Percentiles rank a stretch among this genome's conserved stretches.
Conservation (phyloP, 2,329 filamentous ascomycete species). For the Botrytis squamosa region DNA sequence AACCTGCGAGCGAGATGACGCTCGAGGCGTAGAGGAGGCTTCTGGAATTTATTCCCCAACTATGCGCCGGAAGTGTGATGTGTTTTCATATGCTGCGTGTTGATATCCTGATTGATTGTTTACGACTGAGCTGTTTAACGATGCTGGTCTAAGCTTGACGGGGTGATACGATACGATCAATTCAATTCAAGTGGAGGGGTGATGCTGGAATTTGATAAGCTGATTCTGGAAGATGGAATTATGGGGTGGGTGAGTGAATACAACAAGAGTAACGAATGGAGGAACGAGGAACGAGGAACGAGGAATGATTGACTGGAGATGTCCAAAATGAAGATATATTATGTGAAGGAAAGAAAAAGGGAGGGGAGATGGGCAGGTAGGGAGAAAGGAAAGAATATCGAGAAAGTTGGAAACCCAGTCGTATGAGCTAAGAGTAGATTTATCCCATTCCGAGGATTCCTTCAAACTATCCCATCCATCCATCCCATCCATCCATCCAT, state of each 20-base stretch:
- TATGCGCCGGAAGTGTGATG: background rate
- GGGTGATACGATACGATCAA: slow-evolving; percentile 21
- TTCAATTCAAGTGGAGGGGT: slow-evolving; percentile 13
- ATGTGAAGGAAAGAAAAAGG: background rate
- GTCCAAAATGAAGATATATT: background rate
- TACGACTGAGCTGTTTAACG: background rate
- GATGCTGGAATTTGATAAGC: slow-evolving; percentile 24
- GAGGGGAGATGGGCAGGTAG: background rate
- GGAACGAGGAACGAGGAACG: background rate
- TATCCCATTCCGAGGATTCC: background rate
- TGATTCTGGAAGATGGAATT: slow-evolving; percentile 18
- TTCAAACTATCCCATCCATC: background rate
- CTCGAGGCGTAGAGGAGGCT: background rate
- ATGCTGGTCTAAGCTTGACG: slow-evolving; percentile 9
- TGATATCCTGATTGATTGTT: slow-evolving; percentile 12
- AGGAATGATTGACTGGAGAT: background rate
- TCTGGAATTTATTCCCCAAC: background rate
- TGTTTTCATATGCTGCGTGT: background rate
- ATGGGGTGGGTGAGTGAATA: background rate
- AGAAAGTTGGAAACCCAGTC: background rate
- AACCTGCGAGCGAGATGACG: slow-evolving; percentile 9
- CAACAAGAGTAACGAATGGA: background rate
- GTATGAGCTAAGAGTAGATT: background rate
- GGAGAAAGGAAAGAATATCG: background rate
- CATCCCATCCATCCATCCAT: background rate